A percentile compares a stretch with the other conserved stretches of the same genome.
These are phyloP conservation scores for Magnaporthiopsis rhizophila DNA, from an alignment of 2,329 filamentous ascomycete species.

Conservation along the genomic window DNA sequence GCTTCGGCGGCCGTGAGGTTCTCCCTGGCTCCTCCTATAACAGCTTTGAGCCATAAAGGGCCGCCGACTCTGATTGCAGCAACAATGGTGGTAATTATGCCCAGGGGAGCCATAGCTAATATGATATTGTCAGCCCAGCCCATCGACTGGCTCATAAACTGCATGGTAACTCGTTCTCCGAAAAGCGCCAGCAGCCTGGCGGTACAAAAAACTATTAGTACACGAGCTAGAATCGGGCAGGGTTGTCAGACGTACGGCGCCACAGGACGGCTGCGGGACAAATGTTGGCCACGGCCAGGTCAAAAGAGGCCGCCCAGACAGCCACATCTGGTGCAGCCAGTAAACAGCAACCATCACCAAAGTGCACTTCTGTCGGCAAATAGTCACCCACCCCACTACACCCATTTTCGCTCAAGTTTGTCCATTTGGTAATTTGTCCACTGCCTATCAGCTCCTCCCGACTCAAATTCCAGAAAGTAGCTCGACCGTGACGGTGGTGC, in stretches of 20 bases:
- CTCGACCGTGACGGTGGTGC: no score
- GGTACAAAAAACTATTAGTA: no score
- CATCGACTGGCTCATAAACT: conserved; percentile 8
- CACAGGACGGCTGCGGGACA: no score
- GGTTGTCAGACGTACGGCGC: no score
- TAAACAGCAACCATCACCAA: neutral
- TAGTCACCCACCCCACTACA: no score
- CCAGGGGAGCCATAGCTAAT: conserved; percentile 7
- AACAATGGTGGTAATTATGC: conserved; percentile 22
- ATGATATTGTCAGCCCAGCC: conserved; percentile 9
- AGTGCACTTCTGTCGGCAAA: no score
- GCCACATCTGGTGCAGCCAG: neutral
- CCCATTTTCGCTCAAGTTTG: no score
- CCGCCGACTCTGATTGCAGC: conserved; percentile 37
- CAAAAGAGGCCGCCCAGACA: neutral
- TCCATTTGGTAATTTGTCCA: no score
- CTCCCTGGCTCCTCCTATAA: conserved; percentile 37
- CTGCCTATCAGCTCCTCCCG: no score
- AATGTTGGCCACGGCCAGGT: no score
- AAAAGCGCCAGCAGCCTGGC: neutral
- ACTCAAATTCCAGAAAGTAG: no score
- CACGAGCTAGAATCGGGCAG: no score
- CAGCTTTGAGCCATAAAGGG: conserved; percentile 30
- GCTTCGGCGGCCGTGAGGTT: conserved; percentile 29
- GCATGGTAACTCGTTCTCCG: conserved; percentile 8